Percentiles rank a stretch among this genome's conserved stretches.
phyloP scores from a whole-genome alignment of 2,329 filamentous ascomycete genomes.

The Talaromyces funiculosus region DNA sequence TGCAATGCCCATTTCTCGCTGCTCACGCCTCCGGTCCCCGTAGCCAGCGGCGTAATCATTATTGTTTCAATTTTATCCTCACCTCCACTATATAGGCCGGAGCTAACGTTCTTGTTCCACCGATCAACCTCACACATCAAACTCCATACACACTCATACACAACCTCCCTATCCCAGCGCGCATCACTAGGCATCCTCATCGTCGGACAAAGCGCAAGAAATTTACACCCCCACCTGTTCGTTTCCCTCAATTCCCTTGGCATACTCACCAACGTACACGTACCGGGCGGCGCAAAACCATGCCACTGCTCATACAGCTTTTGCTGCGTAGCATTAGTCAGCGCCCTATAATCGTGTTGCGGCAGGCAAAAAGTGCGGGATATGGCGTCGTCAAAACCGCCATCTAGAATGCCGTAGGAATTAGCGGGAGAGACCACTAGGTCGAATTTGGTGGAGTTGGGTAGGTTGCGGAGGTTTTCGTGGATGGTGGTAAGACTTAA shows the following conservation, averaged over 20 bases:
- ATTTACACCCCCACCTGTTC: conserved; percentile 40
- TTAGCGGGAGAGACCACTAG: conserved; percentile 52
- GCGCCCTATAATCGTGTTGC: conserved; percentile 40
- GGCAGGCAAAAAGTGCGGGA: conserved; percentile 45
- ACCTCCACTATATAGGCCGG: not conserved
- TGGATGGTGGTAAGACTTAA: conserved; percentile 33
- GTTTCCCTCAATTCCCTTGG: conserved; percentile 33
- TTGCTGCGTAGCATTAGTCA: conserved; percentile 43
- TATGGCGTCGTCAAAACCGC: conserved; percentile 52
- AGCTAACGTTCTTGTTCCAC: conserved; percentile 35
- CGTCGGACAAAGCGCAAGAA: conserved; percentile 49
- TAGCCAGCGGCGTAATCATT: conserved; percentile 50
- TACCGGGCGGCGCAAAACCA: conserved; percentile 49
- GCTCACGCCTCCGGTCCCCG: conserved; percentile 44
- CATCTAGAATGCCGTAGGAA: conserved; percentile 51
- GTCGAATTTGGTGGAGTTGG: conserved; percentile 37
- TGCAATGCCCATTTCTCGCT: conserved; percentile 48
- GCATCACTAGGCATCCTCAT: conserved; percentile 46
- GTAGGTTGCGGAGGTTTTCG: conserved; percentile 36
- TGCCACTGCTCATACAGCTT: conserved; percentile 44
- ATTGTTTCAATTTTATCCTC: conserved; percentile 35
- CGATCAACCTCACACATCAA: conserved; percentile 46
- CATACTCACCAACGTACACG: conserved; percentile 46
- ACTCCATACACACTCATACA: conserved; percentile 52
- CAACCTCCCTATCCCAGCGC: conserved; percentile 48